Evolutionary conservation across 2,329 filamentous ascomycete genomes (phyloP), one percentile per base, ranked within the genome.

Genomic region (Lachnellula occidentalis): DNA sequence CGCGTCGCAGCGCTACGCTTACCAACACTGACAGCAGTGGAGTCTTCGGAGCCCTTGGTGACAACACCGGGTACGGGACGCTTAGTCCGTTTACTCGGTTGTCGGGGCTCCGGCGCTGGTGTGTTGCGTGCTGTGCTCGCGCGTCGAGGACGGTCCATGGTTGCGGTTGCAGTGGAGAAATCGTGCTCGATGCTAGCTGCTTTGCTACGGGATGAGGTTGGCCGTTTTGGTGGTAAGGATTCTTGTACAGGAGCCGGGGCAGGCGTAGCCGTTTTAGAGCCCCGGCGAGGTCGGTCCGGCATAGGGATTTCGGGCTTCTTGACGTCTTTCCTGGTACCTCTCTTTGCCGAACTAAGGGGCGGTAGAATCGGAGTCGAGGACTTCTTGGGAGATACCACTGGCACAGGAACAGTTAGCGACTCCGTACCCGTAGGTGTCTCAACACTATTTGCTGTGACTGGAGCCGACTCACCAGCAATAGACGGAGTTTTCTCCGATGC

Each of bases 31-130:
- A 80, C 76, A 41, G 79, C 77, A 49, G 76, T 74, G 48, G 76
- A 75, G 11, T 76, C 76, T 54, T 74, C 72, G 11, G 62, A 61
- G 3, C 72, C 58, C 21, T 62, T 57, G 2, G 74, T 88, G 63
- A 91, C 81, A 60, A 88, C 77, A 54, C 87, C 87, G 11, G 87
- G 88, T 31, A 85, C 87, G 45, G 87, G 87, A 54, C 84, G 76
- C 72, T 86, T 90, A 51, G 79, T 75, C 27, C 87, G 81, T 65
- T 83, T 81, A 61, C 72, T 76, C n/a, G 72, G 67, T 51, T 71
- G 73, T 53, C 73, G 73, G 37, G 63, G 61, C 51, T 79, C 77
- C 17, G 69, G 69, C 21, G 64, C 70, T 15, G 73, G 70, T 6
- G 72, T 71, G 21, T 74, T 73, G 17, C 72, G 72, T 19, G 71